Base-by-base conservation (phyloP, 108 stramenopile species). In the Ochromonas danica region DNA sequence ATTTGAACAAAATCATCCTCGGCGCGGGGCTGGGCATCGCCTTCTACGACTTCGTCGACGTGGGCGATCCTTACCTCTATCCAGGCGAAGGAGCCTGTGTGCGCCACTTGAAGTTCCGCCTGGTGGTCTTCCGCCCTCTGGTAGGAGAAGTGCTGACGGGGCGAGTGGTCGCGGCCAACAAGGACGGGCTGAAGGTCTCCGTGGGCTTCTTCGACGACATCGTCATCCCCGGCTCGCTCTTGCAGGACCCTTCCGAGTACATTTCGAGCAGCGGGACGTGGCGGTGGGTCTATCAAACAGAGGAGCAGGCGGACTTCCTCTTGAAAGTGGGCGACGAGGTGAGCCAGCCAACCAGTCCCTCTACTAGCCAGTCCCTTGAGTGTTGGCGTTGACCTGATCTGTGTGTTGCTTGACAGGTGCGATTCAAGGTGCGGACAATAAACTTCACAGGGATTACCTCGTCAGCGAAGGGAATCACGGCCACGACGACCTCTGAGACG, bases 151-250 rank as follows among this genome's bases (percentile, higher is more conserved):
- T 96, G 10, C 80, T 89, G 51, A 65, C 88, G 0, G 93, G 93
- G 35, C 87, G 70, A 17, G 90, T 96, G 40, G 74, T 70, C 3
- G 87, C 89, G 43, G 85, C 85, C 41, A 89, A 85, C 17, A 82
- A 86, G 14, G 91, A 93, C 65, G 95, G 93, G 1, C 72, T 96
- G 43, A 79, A 82, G 60, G 91, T 93, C 17, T 87, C 86, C 45
- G 72, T 94, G 41, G 93, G 90, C 14, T 94, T 96, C 81, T 96
- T 93, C 82, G 90, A 90, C 72, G 89, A 93, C 78, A 88, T 93
- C 71, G 89, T 88, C 77, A 91, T 94, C 61, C 92, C 93, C 31
- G 90, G 90, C 35, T 91, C 91, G 78, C 91, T 91, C 90, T 91
- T 95, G 92, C 79, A 90, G 61, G 30, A 70, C n/a, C 61, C 61